These are phyloP conservation scores for Corchorus olitorius DNA, from an alignment of 345 rosid genomes.

Conservation along the genomic window DNA sequence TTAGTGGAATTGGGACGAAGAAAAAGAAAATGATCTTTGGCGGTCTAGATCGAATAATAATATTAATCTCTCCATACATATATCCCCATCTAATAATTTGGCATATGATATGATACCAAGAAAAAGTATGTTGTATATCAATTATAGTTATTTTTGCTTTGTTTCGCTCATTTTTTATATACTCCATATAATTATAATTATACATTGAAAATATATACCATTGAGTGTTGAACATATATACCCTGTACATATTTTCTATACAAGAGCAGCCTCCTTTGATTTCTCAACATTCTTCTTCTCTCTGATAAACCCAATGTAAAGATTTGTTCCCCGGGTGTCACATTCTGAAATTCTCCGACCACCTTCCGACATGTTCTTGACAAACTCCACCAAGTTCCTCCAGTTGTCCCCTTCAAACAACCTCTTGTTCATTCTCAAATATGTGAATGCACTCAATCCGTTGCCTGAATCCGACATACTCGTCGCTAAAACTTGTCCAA, in stretches of 20 bases:
- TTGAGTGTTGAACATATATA: background rate
- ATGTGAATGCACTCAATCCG: slow-evolving; percentile 84
- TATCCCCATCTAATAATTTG: slow-evolving; percentile 23
- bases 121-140: slow-evolving; percentile 23
- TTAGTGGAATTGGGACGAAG: background rate
- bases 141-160: background rate
- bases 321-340: slow-evolving; percentile 56
- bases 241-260: slow-evolving; percentile 28
- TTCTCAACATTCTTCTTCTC: slow-evolving; percentile 37
- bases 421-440: slow-evolving; percentile 80
- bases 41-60: background rate
- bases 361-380: slow-evolving; percentile 74
- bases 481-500: slow-evolving; percentile 70
- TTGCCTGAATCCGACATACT: slow-evolving; percentile 75
- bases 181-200: background rate
- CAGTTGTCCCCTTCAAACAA: slow-evolving; percentile 85
- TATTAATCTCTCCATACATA: slow-evolving; percentile 25
- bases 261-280: slow-evolving; percentile 50
- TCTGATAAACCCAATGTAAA: slow-evolving; percentile 66
- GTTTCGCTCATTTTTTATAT: slow-evolving; percentile 5
- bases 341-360: slow-evolving; percentile 55
- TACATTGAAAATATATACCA: slow-evolving; percentile 8
- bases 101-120: slow-evolving; percentile 22
- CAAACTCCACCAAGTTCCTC: slow-evolving; percentile 79
- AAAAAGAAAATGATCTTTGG: background rate